Evolutionary conservation across 371 early-diverging fungal species (phyloP).

Genomic region (Mucor saturninus): DNA sequence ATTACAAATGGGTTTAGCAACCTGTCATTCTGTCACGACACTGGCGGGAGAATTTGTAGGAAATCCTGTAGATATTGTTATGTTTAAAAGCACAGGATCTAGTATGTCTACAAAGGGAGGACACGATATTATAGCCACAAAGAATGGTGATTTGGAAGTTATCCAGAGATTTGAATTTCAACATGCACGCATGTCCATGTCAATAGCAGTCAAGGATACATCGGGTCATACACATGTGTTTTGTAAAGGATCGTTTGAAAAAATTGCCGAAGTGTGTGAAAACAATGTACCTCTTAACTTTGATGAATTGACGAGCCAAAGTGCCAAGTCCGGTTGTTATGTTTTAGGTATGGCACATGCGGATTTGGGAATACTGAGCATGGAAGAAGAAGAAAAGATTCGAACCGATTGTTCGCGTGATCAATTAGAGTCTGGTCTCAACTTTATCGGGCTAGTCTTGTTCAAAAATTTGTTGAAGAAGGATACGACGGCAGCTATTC

Average conservation of each 20-base stretch:
- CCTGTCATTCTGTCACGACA: slow-evolving; percentile 76
- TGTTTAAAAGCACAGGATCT: slow-evolving; percentile 70
- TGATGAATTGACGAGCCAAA: slow-evolving; percentile 47
- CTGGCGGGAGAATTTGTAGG: slow-evolving; percentile 72
- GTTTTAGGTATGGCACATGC: slow-evolving; percentile 75
- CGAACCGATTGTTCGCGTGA: slow-evolving; percentile 49
- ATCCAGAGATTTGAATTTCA: slow-evolving; percentile 84
- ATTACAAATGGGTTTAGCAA: slow-evolving; percentile 61
- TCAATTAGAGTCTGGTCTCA: slow-evolving; percentile 64
- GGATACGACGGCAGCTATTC: slow-evolving; percentile 71
- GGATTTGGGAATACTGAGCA: slow-evolving; percentile 48
- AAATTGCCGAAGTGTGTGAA: slow-evolving; percentile 48
- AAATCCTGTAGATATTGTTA: slow-evolving; percentile 88
- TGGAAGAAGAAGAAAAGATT: slow-evolving; percentile 31
- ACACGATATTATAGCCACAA: background rate
- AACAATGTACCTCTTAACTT: slow-evolving; percentile 60
- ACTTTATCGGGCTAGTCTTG: slow-evolving; percentile 71
- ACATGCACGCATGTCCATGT: slow-evolving; percentile 80
- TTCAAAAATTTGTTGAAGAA: slow-evolving; percentile 85
- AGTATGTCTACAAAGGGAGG: background rate
- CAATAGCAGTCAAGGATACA: slow-evolving; percentile 64
- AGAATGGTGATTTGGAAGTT: slow-evolving; percentile 26
- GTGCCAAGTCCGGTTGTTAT: slow-evolving; percentile 77
- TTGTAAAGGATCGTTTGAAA: slow-evolving; percentile 84
- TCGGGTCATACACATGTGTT: slow-evolving; percentile 59